Evolutionary conservation across 306 rosid species (phyloP), one percentile per base, ranked within the genome.

Genomic region (Rubus idaeus): DNA sequence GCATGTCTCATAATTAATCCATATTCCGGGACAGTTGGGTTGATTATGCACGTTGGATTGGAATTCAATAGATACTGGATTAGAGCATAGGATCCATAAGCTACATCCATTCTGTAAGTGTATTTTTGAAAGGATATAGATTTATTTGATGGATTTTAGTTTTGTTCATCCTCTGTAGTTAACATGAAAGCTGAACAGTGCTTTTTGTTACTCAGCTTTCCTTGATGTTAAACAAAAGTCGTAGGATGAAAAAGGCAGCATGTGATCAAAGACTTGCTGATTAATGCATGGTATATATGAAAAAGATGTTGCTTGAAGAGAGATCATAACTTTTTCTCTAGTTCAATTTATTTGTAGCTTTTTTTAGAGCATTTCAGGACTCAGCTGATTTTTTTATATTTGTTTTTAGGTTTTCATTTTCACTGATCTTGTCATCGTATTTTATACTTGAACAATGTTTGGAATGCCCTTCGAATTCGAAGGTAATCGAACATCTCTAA

Each of bases 41-140:
- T 39, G 97, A 91, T 82, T 94, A 86, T 79, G 96, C 92, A 11
- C 84, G 96, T 55, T 89, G 96, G 97, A 84, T 83, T 46, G 98
- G 94, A 70, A 87, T 94, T 66, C 98, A 91, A 77, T 91, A 84
- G 81, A 70, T 68, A 78, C 65, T 88, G 20, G 86, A 83, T 5
- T 89, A 87, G 72, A 63, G 58, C 73, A 60, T 53, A 1, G 51
- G 23, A 47, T 41, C 17, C 53, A 70, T 46, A 30, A 49, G 40
- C 60, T 20, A 8, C 40, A 40, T 40, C n/a, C 18, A 17, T 74
- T 70, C 18, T 50, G 55, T 20, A 56, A 66, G 66, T 50, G 13
- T 1, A 35, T 16, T 18, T 65, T 62, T n/a, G 3, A n/a, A 17
- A 61, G 44, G 49, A 52, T 61, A 1, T 39, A 4, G 12, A 21